These are phyloP conservation scores for Neurospora sublineolata DNA, from an alignment of 495 filamentous ascomycete genomes.

Conservation along the genomic window DNA sequence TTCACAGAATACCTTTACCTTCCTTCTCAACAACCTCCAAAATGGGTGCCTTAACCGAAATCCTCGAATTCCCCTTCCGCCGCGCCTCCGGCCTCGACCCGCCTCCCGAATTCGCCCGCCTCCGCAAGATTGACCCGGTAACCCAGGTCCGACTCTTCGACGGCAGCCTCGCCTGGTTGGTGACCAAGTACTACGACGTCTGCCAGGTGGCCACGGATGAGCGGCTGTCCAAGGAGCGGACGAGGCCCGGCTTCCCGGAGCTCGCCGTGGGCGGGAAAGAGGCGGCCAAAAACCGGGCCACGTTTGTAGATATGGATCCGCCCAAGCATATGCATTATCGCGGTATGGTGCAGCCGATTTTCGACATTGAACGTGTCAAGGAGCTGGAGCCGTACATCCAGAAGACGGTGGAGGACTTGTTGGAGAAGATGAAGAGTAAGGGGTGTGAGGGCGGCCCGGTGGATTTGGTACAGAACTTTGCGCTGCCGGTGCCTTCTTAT, in stretches of 20 bases:
- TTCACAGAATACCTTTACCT: neutral
- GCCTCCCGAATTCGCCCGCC: conserved; percentile 28
- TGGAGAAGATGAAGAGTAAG: conserved; percentile 25
- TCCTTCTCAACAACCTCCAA: neutral
- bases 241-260: conserved; percentile 34
- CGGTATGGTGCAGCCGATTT: conserved; percentile 32
- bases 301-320: conserved; percentile 40
- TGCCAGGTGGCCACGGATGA: conserved; percentile 30
- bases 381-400: conserved; percentile 31
- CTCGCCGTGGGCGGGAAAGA: conserved; percentile 27
- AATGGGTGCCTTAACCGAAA: conserved; percentile 7
- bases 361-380: conserved; percentile 25
- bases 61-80: conserved; percentile 29
- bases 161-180: conserved; percentile 31
- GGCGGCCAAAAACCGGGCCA: conserved; percentile 31
- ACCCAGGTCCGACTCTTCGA: conserved; percentile 35
- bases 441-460: conserved; percentile 21
- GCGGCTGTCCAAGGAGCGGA: conserved; percentile 30
- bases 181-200: conserved; percentile 35
- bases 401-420: conserved; percentile 28
- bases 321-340: conserved; percentile 32
- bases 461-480: conserved; percentile 33
- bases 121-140: conserved; percentile 29
- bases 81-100: conserved; percentile 30
- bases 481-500: conserved; percentile 32